Evolutionary conservation across 306 rosid genomes (phyloP), one percentile per base, ranked within the genome.

Genomic region (Dryas octopetala): DNA sequence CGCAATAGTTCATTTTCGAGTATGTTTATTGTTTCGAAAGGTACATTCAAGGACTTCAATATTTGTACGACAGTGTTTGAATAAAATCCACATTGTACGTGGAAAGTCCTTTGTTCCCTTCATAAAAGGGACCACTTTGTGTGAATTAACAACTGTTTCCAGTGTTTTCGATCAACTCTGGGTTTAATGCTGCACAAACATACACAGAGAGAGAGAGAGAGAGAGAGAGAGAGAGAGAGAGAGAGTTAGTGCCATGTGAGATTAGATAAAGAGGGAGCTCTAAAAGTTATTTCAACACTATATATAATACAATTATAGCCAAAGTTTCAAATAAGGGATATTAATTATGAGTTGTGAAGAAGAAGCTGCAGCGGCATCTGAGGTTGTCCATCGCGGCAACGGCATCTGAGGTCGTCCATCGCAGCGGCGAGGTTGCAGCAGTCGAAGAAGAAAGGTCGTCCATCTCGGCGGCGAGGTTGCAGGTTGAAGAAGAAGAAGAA

Each of bases 91-190:
- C 99, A 95, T 72, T 91, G 23, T 23, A 0, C 23, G 96, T 17
- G 97, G 99, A 83, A 92, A 95, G 40, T 95, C 99, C 81, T 85
- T 92, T 4, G 88, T 86, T 67, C 99, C 97, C 87, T 95, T 95
- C 99, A 95, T 91, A 65, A 95, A 95, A 54, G 92, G 79, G 75
- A 95, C 88, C 70, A 95, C 87, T 85, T 92, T 95, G 68, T 86
- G 82, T 1, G 99, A 90, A 41, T 88, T 76, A 71, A 92, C 87
- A 74, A 95, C 99, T 81, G 89, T 89, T 84, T 90, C 97, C 83
- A 95, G 81, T 14, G 99, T 95, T 16, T 87, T 85, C 88, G 88
- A 23, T 95, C 79, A 95, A 87, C 81, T 85, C 85, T 46, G 99
- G 92, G 75, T 89, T 85, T 69, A 95, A 86, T 15, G 85, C 99